A percentile compares a stretch with the other conserved stretches of the same genome.
Conservation (phyloP, 1,284 basidiomycete genomes). For the Veloboletus limbatus region DNA sequence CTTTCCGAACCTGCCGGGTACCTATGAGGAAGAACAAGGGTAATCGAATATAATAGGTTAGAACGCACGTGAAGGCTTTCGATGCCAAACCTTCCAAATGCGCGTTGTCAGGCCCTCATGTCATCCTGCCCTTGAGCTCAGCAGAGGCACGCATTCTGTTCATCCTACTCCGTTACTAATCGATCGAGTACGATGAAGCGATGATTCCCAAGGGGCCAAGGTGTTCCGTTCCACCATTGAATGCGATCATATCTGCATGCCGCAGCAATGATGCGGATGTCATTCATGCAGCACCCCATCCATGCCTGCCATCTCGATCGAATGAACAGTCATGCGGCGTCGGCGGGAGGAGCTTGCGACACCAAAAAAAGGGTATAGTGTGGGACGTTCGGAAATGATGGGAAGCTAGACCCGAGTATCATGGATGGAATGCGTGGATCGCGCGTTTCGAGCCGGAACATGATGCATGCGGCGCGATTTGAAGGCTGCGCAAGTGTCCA, state of each 20-base stretch:
- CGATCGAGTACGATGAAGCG: not conserved
- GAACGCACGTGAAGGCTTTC: slow-evolving; percentile 21
- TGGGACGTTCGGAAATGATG: slow-evolving; percentile 24
- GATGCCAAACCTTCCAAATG: slow-evolving; percentile 31
- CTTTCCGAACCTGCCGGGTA: not conserved
- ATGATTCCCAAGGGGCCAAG: slow-evolving; percentile 8
- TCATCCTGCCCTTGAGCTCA: slow-evolving; percentile 24
- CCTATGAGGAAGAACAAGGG: slow-evolving; percentile 6
- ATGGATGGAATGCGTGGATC: slow-evolving; percentile 19
- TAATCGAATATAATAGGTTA: too few species aligned
- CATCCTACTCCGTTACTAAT: slow-evolving; percentile 7
- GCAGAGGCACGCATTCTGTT: slow-evolving; percentile 6
- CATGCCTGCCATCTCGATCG: slow-evolving; percentile 9
- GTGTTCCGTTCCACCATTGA: not conserved
- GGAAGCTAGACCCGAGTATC: slow-evolving; percentile 10
- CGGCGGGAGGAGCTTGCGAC: slow-evolving; percentile 12
- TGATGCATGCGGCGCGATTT: slow-evolving; percentile 20
- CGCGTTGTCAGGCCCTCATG: slow-evolving; percentile 24
- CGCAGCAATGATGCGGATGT: slow-evolving; percentile 4
- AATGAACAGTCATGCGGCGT: slow-evolving; percentile 9
- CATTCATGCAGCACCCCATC: slow-evolving; percentile 6
- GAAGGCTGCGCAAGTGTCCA: slow-evolving; percentile 23
- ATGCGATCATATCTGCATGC: slow-evolving; percentile 7
- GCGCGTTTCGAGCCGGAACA: slow-evolving; percentile 31
- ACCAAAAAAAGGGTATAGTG: slow-evolving; percentile 5